Evolutionary conservation across 345 rosid species (phyloP).

Genomic region (Anastatica hierochuntica): DNA sequence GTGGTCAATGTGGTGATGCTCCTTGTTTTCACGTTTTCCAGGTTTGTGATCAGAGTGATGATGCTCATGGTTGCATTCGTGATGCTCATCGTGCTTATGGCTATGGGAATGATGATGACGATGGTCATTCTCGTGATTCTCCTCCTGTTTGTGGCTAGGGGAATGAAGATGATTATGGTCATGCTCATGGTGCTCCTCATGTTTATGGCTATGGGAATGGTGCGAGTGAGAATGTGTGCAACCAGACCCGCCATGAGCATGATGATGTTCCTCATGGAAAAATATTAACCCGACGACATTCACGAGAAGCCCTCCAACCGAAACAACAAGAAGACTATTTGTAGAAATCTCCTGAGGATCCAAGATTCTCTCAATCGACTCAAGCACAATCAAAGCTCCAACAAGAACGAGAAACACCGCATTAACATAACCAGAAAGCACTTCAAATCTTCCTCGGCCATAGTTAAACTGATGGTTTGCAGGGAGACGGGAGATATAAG

Average conservation of each 20-base stretch:
- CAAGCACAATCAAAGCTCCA: slow-evolving; percentile 83
- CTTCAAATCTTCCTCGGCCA: slow-evolving; percentile 95
- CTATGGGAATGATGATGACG: background rate
- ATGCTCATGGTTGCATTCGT: slow-evolving; percentile 3
- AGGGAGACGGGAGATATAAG: slow-evolving; percentile 83
- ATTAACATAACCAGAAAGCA: slow-evolving; percentile 85
- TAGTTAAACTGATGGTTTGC: slow-evolving; percentile 84
- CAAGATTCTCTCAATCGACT: slow-evolving; percentile 89
- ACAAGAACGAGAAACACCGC: slow-evolving; percentile 87
- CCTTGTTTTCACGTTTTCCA: slow-evolving; percentile 4
- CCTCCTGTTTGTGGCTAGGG: slow-evolving; percentile 28
- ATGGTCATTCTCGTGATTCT: background rate
- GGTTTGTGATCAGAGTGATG: slow-evolving; percentile 18
- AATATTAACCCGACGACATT: slow-evolving; percentile 80
- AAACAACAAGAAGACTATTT: slow-evolving; percentile 66
- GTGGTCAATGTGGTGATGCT: slow-evolving; percentile 76
- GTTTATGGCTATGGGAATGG: slow-evolving; percentile 31
- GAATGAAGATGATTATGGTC: slow-evolving; percentile 13
- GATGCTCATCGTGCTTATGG: background rate
- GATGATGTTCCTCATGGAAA: slow-evolving; percentile 99
- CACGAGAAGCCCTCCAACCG: slow-evolving; percentile 85
- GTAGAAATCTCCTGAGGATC: slow-evolving; percentile 97
- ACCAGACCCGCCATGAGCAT: slow-evolving; percentile 85
- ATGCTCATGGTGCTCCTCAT: slow-evolving; percentile 22
- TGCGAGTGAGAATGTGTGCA: slow-evolving; percentile 64